phyloP scores from a whole-genome alignment of 1,284 basidiomycete species.

The Cryptococcus sp. region DNA sequence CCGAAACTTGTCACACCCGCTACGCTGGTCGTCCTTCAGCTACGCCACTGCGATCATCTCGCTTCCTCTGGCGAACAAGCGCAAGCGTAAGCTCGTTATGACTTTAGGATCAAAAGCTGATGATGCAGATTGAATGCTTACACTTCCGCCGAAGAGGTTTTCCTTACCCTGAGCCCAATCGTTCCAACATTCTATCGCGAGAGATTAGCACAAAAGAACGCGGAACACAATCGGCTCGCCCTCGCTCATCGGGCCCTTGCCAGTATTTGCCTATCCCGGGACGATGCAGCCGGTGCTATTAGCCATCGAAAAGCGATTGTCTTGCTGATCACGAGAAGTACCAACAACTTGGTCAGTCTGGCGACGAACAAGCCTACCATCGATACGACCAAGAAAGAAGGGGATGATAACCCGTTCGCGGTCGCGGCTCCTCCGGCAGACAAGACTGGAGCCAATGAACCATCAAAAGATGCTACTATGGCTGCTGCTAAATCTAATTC shows the following conservation, averaged over 20 bases:
- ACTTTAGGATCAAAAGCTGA: background rate
- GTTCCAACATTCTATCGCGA: background rate
- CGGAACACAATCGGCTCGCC: background rate
- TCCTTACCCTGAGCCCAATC: background rate
- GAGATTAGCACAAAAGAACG: too few relatives aligned
- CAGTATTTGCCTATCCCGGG: slow-evolving; percentile 49
- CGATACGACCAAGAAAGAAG: background rate
- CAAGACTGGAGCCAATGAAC: slow-evolving; percentile 36
- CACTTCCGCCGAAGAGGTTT: too few relatives aligned
- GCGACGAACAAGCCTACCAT: too few relatives aligned
- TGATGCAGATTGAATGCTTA: background rate
- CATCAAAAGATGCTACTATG: slow-evolving; percentile 23
- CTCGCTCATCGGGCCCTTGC: background rate
- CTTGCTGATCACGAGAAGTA: background rate
- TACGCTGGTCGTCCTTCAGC: slow-evolving; percentile 55
- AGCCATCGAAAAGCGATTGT: slow-evolving; percentile 57
- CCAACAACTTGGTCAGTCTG: too few relatives aligned
- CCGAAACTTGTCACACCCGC: slow-evolving; percentile 16
- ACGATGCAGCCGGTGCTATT: slow-evolving; percentile 61
- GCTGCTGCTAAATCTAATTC: slow-evolving; percentile 21
- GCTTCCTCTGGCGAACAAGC: slow-evolving; percentile 59
- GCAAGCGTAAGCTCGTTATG: slow-evolving; percentile 55
- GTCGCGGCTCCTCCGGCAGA: background rate
- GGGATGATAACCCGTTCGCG: background rate
- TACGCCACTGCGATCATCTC: slow-evolving; percentile 64